Base-by-base conservation (phyloP, 2,329 filamentous ascomycete species). In the Colletotrichum aenigma region DNA sequence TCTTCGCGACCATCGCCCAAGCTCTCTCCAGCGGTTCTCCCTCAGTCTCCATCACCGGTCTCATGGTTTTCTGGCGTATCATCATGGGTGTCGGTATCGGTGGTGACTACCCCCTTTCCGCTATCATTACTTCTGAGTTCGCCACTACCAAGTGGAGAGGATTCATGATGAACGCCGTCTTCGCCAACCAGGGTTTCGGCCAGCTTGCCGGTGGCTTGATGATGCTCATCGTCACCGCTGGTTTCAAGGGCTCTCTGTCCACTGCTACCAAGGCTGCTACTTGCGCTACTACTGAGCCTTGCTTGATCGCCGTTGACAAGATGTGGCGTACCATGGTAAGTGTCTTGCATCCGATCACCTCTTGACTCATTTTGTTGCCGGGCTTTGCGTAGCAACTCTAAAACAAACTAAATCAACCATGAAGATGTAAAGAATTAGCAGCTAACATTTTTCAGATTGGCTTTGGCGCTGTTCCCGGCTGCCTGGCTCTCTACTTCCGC, bases 1-100 rank as follows among this genome's bases (percentile, higher is more conserved):
- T 96, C 84, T 92, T 95, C 79, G 93, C 93, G 18, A 96, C 94
- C 24, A 87, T 96, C 71, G 94, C 92, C 61, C 94, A 96, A 85
- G 87, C 93, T 36, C 88, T 96, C 34, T 88, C 92, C 60, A 91
- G 92, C 24, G 85, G 86, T 71, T 95, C 93, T 2, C 89, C 89
- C 7, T 87, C 91, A 2, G 89, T 95, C 77, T 88, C 92, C 74
- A 87, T 93, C 77, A 85, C 93, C 71, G 93, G 93, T 69, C 84
- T 93, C 74, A 88, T 96, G 78, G 93, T 95, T 85, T 96, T 96
- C 88, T 96, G 94, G 94, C 92, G 94, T 84, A 92, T 96, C 0
- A 85, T 96, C 16, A 95, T 96, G 93, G 85, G 85, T 55, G 70
- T 75, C 24, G 77, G 66, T 28, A 70, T 93, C 43, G 91, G 92